Conservation (phyloP, 2,329 filamentous ascomycete species). For the Aquanectria penicillioides region DNA sequence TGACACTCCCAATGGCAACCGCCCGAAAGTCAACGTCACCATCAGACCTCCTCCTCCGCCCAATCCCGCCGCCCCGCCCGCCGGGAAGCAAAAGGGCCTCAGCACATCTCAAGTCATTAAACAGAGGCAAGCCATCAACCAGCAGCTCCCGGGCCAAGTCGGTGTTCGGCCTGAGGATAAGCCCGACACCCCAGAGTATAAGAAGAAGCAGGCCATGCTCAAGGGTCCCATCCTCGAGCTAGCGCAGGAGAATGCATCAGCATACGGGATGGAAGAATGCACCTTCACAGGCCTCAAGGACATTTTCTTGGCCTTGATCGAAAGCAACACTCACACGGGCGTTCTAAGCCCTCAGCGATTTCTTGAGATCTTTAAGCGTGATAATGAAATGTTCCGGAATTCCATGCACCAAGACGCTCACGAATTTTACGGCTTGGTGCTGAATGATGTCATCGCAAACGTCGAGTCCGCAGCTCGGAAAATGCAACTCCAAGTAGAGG, state of each 20-base stretch:
- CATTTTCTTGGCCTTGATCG: conserved; percentile 91
- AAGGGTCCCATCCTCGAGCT: conserved; percentile 89
- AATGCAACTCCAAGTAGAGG: conserved; percentile 55
- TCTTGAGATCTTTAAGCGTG: conserved; percentile 89
- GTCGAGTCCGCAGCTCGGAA: conserved; percentile 87
- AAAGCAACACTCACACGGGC: conserved; percentile 82
- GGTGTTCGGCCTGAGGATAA: conserved; percentile 84
- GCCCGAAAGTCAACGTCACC: conserved; percentile 67
- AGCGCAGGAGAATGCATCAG: conserved; percentile 79
- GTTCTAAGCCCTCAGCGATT: conserved; percentile 94
- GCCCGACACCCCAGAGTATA: conserved; percentile 94
- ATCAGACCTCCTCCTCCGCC: conserved; percentile 67
- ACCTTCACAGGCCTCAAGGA: conserved; percentile 96
- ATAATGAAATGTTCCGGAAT: conserved; percentile 97
- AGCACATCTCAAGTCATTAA: conserved; percentile 65
- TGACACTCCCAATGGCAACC: conserved; percentile 71
- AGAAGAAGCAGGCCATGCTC: conserved; percentile 94
- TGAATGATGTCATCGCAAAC: conserved; percentile 96
- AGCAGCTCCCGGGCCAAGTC: conserved; percentile 63
- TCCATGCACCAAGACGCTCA: conserved; percentile 99
- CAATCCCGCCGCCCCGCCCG: conserved; percentile 49
- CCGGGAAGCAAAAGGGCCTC: conserved; percentile 60
- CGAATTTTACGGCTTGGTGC: conserved; percentile 91
- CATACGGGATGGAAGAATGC: conserved; percentile 93
- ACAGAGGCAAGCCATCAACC: conserved; percentile 65